These are phyloP conservation scores for Crucihimalaya himalaica DNA, from an alignment of 345 rosid species.

Conservation along the genomic window DNA sequence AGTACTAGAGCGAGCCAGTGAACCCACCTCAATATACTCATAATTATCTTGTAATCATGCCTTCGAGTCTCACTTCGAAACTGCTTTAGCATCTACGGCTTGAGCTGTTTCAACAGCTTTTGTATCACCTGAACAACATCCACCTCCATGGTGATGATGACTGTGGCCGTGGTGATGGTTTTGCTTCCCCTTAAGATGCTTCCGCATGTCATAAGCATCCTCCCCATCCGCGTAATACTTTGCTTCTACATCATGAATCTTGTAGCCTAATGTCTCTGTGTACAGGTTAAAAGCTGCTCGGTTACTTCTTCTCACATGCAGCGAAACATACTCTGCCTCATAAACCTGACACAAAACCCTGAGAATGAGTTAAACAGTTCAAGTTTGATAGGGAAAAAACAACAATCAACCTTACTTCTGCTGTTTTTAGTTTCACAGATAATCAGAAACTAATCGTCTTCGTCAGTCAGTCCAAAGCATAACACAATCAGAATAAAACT, in stretches of 20 bases:
- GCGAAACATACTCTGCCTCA: slow-evolving; percentile 88
- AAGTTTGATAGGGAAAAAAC: neutral
- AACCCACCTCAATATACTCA: slow-evolving; percentile 7
- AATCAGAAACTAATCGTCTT: neutral
- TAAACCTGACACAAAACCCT: slow-evolving; percentile 55
- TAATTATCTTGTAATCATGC: slow-evolving; percentile 40
- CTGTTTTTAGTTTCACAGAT: neutral
- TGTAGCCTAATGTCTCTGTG: slow-evolving; percentile 81
- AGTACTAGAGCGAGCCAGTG: slow-evolving; percentile 4
- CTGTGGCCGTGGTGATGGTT: slow-evolving; percentile 62
- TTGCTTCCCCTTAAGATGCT: slow-evolving; percentile 86
- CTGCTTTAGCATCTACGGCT: slow-evolving; percentile 54
- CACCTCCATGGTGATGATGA: slow-evolving; percentile 79
- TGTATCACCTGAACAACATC: slow-evolving; percentile 72
- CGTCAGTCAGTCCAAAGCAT: neutral
- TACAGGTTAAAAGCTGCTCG: slow-evolving; percentile 93
- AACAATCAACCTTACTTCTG: neutral
- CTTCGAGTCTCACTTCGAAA: slow-evolving; percentile 52
- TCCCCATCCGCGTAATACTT: slow-evolving; percentile 99
- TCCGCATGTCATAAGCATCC: slow-evolving; percentile 98
- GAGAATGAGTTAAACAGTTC: slow-evolving; percentile 8
- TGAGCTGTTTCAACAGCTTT: slow-evolving; percentile 53
- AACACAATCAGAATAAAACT: slow-evolving; percentile 4
- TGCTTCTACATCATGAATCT: slow-evolving; percentile 91
- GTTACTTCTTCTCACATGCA: slow-evolving; percentile 96